Evolutionary conservation across 768 basidiomycete species (phyloP), one percentile per base, ranked within the genome.

Genomic region (Russula sp.): DNA sequence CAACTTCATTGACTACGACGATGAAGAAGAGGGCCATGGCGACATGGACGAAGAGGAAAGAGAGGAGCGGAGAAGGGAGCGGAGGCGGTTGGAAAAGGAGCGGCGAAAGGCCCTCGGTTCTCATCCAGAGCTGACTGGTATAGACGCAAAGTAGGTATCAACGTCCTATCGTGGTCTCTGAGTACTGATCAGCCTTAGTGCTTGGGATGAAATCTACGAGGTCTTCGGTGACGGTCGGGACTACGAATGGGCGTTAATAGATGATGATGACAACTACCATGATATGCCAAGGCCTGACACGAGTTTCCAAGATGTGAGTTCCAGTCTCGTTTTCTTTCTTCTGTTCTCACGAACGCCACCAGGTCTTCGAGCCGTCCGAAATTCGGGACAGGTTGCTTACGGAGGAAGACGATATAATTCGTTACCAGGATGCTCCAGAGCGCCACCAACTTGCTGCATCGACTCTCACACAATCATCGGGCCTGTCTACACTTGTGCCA

Each of bases 281-380:
- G 84, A 89, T 10, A 79, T 80, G 28, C 79, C 83, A 28, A 92
- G 90, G 70, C 78, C 81, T 10, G 89, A 92, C 59, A 90, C 90
- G 81, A 88, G 83, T 72, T 92, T 92, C 70, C 86, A 88, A 67
- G 94, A 97, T 73, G 92, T 96, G 69, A 58, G 81, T 74, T 53
- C 30, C 77, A 70, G 18, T 30, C 38, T 60, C 61, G 36, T 64
- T 63, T 66, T 70, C 42, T 16, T 9, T 20, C 38, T 54, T 40
- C 52, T 46, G 56, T 40, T 55, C 61, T 63, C n/a, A 53, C 60
- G 61, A 20, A 49, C 55, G 61, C 67, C 61, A 68, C 64, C 60
- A 98, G 94, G 93, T 98, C 65, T 99, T 98, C 69, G 97, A 99
- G 73, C 97, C 97, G 0, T 90, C 95, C 13, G 94, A 98, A 78